These are phyloP conservation scores for Aspergillus incahuasiensis DNA, from an alignment of 495 filamentous ascomycete genomes.

Conservation along the genomic window DNA sequence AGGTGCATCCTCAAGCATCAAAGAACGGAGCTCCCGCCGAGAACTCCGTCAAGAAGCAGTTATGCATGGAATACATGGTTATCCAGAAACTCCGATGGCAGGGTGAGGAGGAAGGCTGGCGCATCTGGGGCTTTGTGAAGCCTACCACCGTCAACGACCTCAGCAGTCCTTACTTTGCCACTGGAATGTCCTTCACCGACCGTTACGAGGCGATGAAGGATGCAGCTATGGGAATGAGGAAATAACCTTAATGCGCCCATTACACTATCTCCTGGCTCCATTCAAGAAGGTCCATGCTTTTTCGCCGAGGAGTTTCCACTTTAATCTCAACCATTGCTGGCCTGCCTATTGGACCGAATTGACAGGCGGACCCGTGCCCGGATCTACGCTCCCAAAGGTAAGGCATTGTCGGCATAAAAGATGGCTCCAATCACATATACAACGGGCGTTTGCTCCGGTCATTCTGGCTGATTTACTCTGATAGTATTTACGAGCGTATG, in stretches of 20 bases:
- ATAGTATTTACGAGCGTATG: background rate
- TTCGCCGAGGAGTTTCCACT: background rate
- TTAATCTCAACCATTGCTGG: background rate
- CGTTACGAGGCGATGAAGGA: conserved; percentile 34
- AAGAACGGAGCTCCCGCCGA: background rate
- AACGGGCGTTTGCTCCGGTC: background rate
- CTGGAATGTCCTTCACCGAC: conserved; percentile 28
- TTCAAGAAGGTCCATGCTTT: background rate
- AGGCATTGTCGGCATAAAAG: background rate
- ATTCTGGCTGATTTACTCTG: background rate
- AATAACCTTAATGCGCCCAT: conserved; percentile 7
- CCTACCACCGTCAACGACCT: conserved; percentile 54
- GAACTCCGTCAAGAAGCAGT: conserved; percentile 45
- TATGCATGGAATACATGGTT: conserved; percentile 73
- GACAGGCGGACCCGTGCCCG: too few species aligned
- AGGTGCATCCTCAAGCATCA: conserved; percentile 10
- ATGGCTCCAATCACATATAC: background rate
- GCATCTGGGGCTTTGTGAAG: conserved; percentile 65
- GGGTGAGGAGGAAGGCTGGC: conserved; percentile 61
- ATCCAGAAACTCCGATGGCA: conserved; percentile 57
- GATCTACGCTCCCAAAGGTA: too few species aligned
- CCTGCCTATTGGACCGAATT: background rate
- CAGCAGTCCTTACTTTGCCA: conserved; percentile 30
- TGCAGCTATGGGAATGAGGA: conserved; percentile 16
- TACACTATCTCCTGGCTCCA: background rate